These are phyloP conservation scores for Jacaranda mimosifolia DNA, from an alignment of 257 asterid genomes.

Conservation along the genomic window DNA sequence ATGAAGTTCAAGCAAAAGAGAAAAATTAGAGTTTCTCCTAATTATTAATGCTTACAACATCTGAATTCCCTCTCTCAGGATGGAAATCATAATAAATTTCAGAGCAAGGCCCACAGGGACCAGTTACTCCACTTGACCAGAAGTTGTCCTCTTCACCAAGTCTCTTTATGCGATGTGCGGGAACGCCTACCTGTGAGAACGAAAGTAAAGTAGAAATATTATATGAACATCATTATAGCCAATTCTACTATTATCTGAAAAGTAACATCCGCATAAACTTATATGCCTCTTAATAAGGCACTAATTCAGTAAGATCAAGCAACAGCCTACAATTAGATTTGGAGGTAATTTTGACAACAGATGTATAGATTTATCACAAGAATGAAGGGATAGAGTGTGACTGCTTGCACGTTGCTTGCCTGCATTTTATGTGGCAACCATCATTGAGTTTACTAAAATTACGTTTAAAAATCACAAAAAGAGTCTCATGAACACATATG, in stretches of 20 bases:
- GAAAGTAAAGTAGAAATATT: slow-evolving; percentile 17
- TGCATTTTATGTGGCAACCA: not conserved
- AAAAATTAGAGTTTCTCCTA: slow-evolving; percentile 20
- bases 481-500: not conserved
- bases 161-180: slow-evolving; percentile 72
- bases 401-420: too few species aligned
- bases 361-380: too few species aligned
- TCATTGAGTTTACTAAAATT: not conserved
- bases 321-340: too few species aligned
- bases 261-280: too few species aligned
- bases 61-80: slow-evolving; percentile 78
- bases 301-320: too few species aligned
- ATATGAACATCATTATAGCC: not conserved
- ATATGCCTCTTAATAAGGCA: too few species aligned
- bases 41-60: slow-evolving; percentile 62
- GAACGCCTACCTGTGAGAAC: slow-evolving; percentile 77
- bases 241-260: not conserved
- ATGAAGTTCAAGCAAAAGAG: slow-evolving; percentile 10
- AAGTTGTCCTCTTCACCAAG: slow-evolving; percentile 96
- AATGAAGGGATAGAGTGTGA: too few species aligned
- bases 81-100: slow-evolving; percentile 93
- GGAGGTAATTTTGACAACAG: too few species aligned
- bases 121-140: slow-evolving; percentile 96
- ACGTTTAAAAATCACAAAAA: slow-evolving; percentile 14
- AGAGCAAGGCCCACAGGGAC: slow-evolving; percentile 98